Evolutionary conservation across 108 stramenopile species (phyloP).

Genomic region (Parietichytrium sp.): DNA sequence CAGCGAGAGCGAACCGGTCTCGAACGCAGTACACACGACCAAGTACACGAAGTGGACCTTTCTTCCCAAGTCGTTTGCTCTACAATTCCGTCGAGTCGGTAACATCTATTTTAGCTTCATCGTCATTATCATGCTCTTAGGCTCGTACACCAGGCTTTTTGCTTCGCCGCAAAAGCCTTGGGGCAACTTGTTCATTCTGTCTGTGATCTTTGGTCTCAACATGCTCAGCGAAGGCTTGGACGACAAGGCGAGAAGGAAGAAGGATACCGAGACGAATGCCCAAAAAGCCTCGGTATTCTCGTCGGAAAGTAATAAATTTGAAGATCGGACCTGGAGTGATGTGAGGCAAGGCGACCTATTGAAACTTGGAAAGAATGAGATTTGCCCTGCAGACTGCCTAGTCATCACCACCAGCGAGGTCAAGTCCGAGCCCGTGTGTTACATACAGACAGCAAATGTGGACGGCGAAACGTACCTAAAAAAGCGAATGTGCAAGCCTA

Average conservation of each 20-base stretch:
- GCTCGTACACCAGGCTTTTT: conserved; percentile 71
- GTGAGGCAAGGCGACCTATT: conserved; percentile 84
- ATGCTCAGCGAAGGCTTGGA: conserved; percentile 84
- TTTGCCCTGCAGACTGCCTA: conserved; percentile 88
- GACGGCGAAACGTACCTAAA: conserved; percentile 98
- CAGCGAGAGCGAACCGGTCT: no score
- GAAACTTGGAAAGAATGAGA: conserved; percentile 78
- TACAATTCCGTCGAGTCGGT: conserved; percentile 55
- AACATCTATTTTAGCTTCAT: conserved; percentile 94
- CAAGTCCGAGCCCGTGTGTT: conserved; percentile 64
- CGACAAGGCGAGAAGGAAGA: conserved; percentile 79
- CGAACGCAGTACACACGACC: conserved; percentile 23
- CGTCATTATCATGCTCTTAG: conserved; percentile 84
- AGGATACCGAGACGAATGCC: conserved; percentile 76
- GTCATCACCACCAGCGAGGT: conserved; percentile 78
- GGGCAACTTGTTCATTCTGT: conserved; percentile 84
- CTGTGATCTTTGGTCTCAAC: conserved; percentile 76
- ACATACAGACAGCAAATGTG: conserved; percentile 91
- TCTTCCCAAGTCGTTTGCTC: background rate
- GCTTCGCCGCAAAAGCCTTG: conserved; percentile 83
- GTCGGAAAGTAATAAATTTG: background rate
- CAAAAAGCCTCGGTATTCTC: background rate
- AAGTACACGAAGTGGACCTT: background rate
- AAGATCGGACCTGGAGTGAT: conserved; percentile 46
- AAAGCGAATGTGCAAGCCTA: background rate